phyloP scores from a whole-genome alignment of 2,329 filamentous ascomycete genomes.

The Rutstroemia sp. region DNA sequence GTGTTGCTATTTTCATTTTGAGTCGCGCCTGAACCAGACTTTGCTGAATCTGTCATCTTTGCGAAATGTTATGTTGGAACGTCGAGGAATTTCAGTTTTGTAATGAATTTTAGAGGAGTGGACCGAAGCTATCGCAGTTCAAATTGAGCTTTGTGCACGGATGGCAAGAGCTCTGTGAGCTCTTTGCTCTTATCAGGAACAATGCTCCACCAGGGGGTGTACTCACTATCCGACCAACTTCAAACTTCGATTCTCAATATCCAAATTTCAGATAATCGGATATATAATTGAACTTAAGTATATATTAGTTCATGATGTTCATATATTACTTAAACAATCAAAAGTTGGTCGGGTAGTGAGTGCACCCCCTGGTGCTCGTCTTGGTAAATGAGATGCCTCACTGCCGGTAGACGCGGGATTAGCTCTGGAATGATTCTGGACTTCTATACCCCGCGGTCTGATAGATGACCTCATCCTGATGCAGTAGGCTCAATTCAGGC shows the following conservation, averaged over 20 bases:
- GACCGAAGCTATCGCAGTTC: not conserved
- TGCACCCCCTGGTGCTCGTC: too few relatives aligned
- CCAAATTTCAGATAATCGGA: too few relatives aligned
- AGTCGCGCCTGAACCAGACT: not conserved
- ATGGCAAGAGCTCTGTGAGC: not conserved
- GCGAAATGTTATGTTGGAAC: too few relatives aligned
- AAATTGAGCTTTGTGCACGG: not conserved
- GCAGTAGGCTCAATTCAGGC: too few relatives aligned
- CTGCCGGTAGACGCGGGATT: not conserved
- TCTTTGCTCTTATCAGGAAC: constrained; percentile 5
- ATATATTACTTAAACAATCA: too few relatives aligned
- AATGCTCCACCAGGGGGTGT: too few relatives aligned
- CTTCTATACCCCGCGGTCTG: not conserved
- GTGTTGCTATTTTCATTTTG: not conserved
- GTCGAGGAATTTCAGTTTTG: not conserved
- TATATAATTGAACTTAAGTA: too few relatives aligned
- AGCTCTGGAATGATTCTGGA: not conserved
- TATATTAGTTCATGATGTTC: too few relatives aligned
- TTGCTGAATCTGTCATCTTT: not conserved
- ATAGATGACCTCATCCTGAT: too few relatives aligned
- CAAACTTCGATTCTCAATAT: too few relatives aligned
- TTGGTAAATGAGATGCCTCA: not conserved
- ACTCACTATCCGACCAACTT: too few relatives aligned
- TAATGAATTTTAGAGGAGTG: not conserved
- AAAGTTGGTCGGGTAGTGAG: too few relatives aligned